phyloP scores from a whole-genome alignment of 768 basidiomycete species.

The Thelephora aurantiotincta region DNA sequence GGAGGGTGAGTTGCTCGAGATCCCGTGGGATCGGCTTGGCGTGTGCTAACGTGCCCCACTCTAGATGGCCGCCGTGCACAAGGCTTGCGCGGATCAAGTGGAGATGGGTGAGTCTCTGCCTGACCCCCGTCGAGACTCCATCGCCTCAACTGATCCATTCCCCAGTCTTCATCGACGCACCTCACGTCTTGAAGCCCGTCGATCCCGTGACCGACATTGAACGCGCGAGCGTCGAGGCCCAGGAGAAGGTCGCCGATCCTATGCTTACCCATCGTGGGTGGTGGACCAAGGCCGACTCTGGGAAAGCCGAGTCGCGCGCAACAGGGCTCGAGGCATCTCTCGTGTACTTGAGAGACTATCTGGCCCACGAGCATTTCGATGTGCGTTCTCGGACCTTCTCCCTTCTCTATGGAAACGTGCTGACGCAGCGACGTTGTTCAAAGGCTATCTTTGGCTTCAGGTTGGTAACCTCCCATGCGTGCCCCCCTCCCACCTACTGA shows the following conservation, averaged over 20 bases:
- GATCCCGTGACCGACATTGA: slow-evolving; percentile 30
- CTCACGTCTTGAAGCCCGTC: slow-evolving; percentile 48
- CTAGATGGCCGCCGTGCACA: slow-evolving; percentile 62
- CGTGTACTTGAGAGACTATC: slow-evolving; percentile 34
- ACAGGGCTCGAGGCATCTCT: slow-evolving; percentile 48
- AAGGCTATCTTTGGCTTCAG: slow-evolving; percentile 78
- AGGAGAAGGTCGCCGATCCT: slow-evolving; percentile 29
- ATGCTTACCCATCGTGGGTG: slow-evolving; percentile 49
- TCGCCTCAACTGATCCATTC: not conserved
- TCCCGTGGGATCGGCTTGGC: not conserved
- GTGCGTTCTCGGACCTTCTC: slow-evolving; percentile 25
- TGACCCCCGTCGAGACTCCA: not conserved
- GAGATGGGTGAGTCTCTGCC: slow-evolving; percentile 38
- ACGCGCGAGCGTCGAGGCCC: slow-evolving; percentile 20
- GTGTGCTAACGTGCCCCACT: not conserved
- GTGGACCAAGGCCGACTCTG: slow-evolving; percentile 40
- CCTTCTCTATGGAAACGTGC: slow-evolving; percentile 10
- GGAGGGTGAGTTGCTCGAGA: slow-evolving; percentile 39
- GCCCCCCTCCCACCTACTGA: slow-evolving; percentile 1
- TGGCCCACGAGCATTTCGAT: slow-evolving; percentile 49
- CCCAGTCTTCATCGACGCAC: slow-evolving; percentile 64
- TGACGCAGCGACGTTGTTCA: slow-evolving; percentile 1
- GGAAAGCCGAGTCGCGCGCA: slow-evolving; percentile 29
- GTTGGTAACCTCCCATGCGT: slow-evolving; percentile 18
- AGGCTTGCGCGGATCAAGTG: slow-evolving; percentile 47